A percentile compares a stretch with the other conserved stretches of the same genome.
Conservation (phyloP, 106 monocot genomes). For the Dendrobium chrysotoxum region DNA sequence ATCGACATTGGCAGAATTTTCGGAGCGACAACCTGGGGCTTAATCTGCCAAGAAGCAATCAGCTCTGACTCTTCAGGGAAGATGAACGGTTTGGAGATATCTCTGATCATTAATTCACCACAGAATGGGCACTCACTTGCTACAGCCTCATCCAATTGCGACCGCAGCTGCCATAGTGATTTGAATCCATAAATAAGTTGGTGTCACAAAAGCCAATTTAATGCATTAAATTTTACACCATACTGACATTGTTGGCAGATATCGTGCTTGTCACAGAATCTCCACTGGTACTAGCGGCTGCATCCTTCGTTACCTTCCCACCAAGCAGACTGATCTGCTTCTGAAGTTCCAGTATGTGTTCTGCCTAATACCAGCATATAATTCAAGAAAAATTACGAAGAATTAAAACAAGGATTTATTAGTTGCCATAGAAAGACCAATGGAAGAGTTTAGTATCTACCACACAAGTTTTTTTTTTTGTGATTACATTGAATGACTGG, state of each 20-base stretch:
- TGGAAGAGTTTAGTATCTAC: too few relatives aligned
- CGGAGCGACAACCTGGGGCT: conserved; percentile 36
- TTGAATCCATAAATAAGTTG: background rate
- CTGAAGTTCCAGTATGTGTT: conserved; percentile 78
- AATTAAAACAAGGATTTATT: background rate
- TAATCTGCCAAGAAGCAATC: conserved; percentile 79
- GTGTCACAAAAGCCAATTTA: background rate
- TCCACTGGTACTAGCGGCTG: conserved; percentile 19
- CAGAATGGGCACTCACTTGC: conserved; percentile 98
- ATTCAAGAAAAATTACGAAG: background rate
- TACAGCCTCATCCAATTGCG: conserved; percentile 80
- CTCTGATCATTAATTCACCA: conserved; percentile 91
- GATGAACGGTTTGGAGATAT: conserved; percentile 74
- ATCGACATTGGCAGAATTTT: conserved; percentile 75
- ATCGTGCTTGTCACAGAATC: conserved; percentile 43
- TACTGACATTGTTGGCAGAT: conserved; percentile 58
- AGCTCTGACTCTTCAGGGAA: conserved; percentile 52
- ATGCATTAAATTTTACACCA: background rate
- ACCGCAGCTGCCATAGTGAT: conserved; percentile 50
- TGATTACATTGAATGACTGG: background rate
- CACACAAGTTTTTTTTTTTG: too few relatives aligned
- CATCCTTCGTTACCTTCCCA: conserved; percentile 22
- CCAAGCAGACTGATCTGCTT: conserved; percentile 68
- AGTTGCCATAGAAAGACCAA: too few relatives aligned
- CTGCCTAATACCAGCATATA: conserved; percentile 43